A percentile compares a stretch with the other conserved stretches of the same genome.
phyloP scores from a whole-genome alignment of 306 rosid genomes.

The Prunus mume region DNA sequence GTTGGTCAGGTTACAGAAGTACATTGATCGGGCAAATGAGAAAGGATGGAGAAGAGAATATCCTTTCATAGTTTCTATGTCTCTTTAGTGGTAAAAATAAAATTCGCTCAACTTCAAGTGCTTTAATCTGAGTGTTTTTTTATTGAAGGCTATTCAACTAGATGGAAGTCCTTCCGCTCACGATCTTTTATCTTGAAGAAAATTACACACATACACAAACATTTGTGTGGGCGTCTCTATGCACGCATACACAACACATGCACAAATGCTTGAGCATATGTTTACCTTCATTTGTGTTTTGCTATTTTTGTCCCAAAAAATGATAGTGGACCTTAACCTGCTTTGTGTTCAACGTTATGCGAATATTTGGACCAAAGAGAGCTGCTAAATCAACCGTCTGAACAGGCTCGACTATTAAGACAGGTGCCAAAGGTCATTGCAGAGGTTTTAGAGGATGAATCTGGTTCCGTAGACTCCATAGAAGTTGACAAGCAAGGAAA shows the following conservation, averaged over 20 bases:
- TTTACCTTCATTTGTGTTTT: not conserved
- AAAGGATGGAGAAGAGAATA: conserved; percentile 50
- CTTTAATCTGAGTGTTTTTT: not conserved
- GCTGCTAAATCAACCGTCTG: conserved; percentile 28
- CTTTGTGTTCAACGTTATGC: conserved; percentile 19
- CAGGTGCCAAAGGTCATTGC: conserved; percentile 27
- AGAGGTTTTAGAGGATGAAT: conserved; percentile 10
- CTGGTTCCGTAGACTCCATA: not conserved
- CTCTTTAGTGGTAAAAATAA: not conserved
- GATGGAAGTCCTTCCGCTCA: not conserved
- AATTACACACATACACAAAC: not conserved
- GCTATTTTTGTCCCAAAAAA: not conserved
- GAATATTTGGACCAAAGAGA: conserved; percentile 31
- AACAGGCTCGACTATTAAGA: conserved; percentile 25
- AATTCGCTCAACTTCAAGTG: not conserved
- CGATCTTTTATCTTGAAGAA: not conserved
- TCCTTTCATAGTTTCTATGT: conserved; percentile 25
- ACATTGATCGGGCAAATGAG: conserved; percentile 35
- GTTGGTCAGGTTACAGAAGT: conserved; percentile 31
- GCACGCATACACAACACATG: not conserved
- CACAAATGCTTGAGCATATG: not conserved
- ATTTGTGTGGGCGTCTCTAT: no score
- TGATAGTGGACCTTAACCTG: conserved; percentile 17
- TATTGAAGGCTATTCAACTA: not conserved
- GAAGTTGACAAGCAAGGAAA: not conserved